phyloP scores from a whole-genome alignment of 768 basidiomycete genomes.

The Lentinula boryana region DNA sequence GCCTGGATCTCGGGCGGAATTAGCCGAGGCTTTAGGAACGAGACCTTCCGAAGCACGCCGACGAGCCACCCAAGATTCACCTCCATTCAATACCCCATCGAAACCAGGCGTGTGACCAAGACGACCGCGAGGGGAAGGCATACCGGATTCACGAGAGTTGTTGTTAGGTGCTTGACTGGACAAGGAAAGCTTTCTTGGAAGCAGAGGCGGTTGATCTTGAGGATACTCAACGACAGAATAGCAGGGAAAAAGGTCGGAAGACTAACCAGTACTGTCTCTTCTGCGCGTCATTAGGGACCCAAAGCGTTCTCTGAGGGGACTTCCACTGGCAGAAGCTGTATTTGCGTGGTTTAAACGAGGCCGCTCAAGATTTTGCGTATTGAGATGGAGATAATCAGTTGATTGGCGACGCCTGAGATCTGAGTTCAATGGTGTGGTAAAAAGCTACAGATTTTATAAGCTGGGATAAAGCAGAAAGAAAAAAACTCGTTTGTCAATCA shows the following conservation, averaged over 20 bases:
- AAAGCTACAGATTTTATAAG: constrained; percentile 47
- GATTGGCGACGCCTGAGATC: constrained; percentile 84
- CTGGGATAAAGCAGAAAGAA: constrained; percentile 13
- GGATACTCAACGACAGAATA: constrained; percentile 12
- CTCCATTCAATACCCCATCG: constrained; percentile 64
- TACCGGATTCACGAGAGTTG: constrained; percentile 53
- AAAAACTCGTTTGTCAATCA: constrained; percentile 24
- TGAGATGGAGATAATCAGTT: constrained; percentile 59
- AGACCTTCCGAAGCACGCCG: constrained; percentile 56
- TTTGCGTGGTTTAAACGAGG: constrained; percentile 48
- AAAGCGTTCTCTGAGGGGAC: constrained; percentile 66
- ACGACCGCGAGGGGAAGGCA: constrained; percentile 65
- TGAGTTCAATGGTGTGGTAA: constrained; percentile 78
- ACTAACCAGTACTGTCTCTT: constrained; percentile 64
- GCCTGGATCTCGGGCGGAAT: constrained; percentile 28
- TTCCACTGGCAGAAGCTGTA: constrained; percentile 34
- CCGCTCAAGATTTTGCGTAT: constrained; percentile 49
- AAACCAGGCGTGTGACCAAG: constrained; percentile 54
- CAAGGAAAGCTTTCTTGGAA: constrained; percentile 66
- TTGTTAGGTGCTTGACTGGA: constrained; percentile 50
- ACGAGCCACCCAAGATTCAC: constrained; percentile 65
- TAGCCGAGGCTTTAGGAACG: constrained; percentile 33
- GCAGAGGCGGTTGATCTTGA: constrained; percentile 49
- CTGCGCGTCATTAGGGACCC: constrained; percentile 52
- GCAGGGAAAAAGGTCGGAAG: constrained; percentile 7